Evolutionary conservation across 1,284 basidiomycete genomes (phyloP).

Genomic region (Pseudozyma sp.): DNA sequence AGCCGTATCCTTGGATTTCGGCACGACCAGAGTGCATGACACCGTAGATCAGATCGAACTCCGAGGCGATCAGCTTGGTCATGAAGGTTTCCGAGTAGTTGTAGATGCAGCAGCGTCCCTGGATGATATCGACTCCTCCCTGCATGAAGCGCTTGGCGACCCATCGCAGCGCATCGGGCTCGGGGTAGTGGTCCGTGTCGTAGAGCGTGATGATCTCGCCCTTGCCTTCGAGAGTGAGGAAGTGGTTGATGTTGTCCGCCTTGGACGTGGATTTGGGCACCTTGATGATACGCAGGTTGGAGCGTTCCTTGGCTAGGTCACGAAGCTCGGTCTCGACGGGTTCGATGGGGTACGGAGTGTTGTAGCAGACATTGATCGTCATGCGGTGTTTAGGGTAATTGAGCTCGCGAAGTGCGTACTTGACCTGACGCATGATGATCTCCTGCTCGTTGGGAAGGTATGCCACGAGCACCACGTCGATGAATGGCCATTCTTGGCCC

Average conservation of each 20-base stretch:
- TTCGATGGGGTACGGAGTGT: constrained; percentile 58
- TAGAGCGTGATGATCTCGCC: constrained; percentile 60
- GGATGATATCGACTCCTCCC: constrained; percentile 62
- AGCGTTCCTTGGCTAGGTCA: constrained; percentile 41
- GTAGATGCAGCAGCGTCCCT: constrained; percentile 63
- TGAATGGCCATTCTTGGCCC: constrained; percentile 55
- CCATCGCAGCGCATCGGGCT: constrained; percentile 57
- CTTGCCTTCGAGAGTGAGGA: constrained; percentile 52
- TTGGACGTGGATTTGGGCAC: constrained; percentile 61
- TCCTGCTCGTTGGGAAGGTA: constrained; percentile 62
- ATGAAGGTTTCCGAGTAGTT: constrained; percentile 54
- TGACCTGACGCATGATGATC: constrained; percentile 60
- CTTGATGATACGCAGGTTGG: constrained; percentile 53
- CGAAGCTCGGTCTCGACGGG: constrained; percentile 50
- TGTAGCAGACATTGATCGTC: constrained; percentile 62
- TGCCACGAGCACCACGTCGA: constrained; percentile 60
- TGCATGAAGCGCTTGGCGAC: constrained; percentile 58
- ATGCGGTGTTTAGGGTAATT: constrained; percentile 55
- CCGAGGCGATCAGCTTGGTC: constrained; percentile 55
- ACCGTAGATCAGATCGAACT: constrained; percentile 63
- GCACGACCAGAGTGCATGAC: constrained; percentile 61
- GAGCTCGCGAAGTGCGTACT: constrained; percentile 56
- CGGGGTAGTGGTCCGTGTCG: constrained; percentile 61
- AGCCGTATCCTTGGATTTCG: constrained; percentile 54
- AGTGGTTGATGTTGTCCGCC: constrained; percentile 63